Evolutionary conservation across 1,139 yeast genomes (phyloP), one percentile per base, ranked within the genome.

Genomic region (Nakaseomyces nivariensis): DNA sequence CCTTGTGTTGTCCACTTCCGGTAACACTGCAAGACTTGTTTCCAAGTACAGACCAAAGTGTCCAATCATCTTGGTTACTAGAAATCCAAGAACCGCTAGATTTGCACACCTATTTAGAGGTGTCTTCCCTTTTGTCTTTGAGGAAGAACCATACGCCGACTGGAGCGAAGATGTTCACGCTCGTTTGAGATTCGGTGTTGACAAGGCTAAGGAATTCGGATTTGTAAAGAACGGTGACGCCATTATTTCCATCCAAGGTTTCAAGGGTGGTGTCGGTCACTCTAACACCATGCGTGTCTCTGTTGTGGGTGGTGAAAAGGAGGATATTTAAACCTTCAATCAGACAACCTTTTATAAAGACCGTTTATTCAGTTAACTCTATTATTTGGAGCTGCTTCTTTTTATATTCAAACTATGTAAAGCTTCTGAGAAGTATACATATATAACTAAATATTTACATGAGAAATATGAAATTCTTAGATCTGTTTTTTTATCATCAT

Each of bases 211-310:
- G 67, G 84, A 80, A 58, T 79, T 90, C 65, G 96, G 95, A 60
- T 82, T 92, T 71, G 76, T 92, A 69, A 73, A 75, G 65, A 81
- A 81, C 73, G 96, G 96, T 72, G 97, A 89, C 71, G 77, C 86
- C 53, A 85, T 89, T 64, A 89, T 92, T 62, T 87, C 96, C 67
- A 85, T 92, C 69, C 98, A 92, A 79, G 98, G 98, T 70, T 92
- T 96, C 94, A 87, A 95, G 68, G 86, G 94, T 71, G 98, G 98
- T 74, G 78, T 90, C 58, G 99, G 98, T 69, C 96, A 92, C 81
- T 86, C 98, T 67, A 92, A 92, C 85, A 92, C 98, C 58, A 81
- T 92, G 72, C 92, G 98, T 79, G 71, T 77, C 58, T 62, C 75
- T 58, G 59, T 67, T 56, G 78, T 74, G 61, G 46, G 48, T 34